Base-by-base conservation (phyloP, 345 rosid genomes). In the Zanthoxylum bungeanum region DNA sequence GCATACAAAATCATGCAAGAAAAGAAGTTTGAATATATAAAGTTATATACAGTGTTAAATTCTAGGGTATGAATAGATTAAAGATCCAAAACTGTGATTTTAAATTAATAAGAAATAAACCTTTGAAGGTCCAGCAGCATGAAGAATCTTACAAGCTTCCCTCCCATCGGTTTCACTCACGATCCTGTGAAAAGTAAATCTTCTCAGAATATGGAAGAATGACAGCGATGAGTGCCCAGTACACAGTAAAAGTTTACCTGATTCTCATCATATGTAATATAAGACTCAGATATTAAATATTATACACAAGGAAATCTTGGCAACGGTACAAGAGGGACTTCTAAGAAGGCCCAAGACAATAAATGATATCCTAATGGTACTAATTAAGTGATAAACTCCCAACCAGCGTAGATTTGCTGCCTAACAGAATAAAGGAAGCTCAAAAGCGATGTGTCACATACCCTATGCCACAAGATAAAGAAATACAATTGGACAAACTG, bases 121-220 rank as follows among this genome's bases (percentile, higher is more conserved):
- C 94, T 95, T 95, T 53, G 96, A 80, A 74, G 98, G 98, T 50
- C 99, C 99, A 75, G 92, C 93, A 75, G 89, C 89, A 78, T 95
- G 99, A 85, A 95, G 93, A 76, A 76, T 79, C 59, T 87, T 89
- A 75, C 99, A 95, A 76, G 96, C 99, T 83, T 88, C 89, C 72
- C 85, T 83, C 24, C 98, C 98, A 83, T 95, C 97, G 62, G 70
- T 78, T 81, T 95, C 98, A 51, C 91, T 80, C 58, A 52, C 77
- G 76, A 95, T 92, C 85, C 99, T 95, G 84, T 69, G 61, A 73
- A 27, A 61, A 75, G 36, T 12, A 64, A 62, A 69, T 72, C 40
- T 66, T 71, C 77, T 75, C 36, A 71, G 75, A 64, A 69, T 56
- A 59, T 49, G 44, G n/a, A 55, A n/a, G 28, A 40, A 17, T n/a